These are phyloP conservation scores for Amanita pseudoporphyria DNA, from an alignment of 768 basidiomycete species.

Conservation along the genomic window DNA sequence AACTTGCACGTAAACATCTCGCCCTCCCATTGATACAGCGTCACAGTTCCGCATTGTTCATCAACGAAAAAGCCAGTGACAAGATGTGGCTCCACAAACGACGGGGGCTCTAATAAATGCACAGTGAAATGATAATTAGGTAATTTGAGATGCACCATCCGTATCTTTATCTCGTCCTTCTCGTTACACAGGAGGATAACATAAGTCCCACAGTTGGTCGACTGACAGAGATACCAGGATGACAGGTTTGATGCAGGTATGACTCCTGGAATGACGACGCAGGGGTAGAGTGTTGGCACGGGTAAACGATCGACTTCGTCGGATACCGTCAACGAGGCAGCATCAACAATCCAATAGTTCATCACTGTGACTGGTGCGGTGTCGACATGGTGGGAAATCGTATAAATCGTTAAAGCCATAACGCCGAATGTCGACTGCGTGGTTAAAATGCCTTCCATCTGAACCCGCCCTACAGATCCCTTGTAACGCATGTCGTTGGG, in stretches of 20 bases:
- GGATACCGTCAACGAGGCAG: background rate
- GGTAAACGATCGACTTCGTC: background rate
- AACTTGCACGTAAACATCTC: slow-evolving; percentile 15
- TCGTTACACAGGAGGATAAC: background rate
- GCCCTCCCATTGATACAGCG: slow-evolving; percentile 14
- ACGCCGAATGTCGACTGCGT: slow-evolving; percentile 1
- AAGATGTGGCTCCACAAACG: slow-evolving; percentile 10
- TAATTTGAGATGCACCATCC: slow-evolving; percentile 1
- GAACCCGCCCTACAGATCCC: background rate
- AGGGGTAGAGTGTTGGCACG: background rate
- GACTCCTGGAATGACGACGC: background rate
- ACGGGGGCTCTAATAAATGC: slow-evolving; percentile 15
- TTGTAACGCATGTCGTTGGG: background rate
- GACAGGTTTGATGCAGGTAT: background rate
- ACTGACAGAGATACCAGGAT: slow-evolving; percentile 2
- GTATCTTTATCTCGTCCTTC: background rate
- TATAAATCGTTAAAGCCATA: slow-evolving; percentile 3
- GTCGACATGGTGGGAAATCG: background rate
- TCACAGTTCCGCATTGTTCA: slow-evolving; percentile 18
- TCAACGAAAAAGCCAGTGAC: slow-evolving; percentile 18
- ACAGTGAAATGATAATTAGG: slow-evolving; percentile 3
- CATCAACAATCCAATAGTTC: slow-evolving; percentile 5
- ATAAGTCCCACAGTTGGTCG: slow-evolving; percentile 1
- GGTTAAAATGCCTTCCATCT: slow-evolving; percentile 3
- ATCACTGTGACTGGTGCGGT: background rate